phyloP scores from a whole-genome alignment of 1,139 yeast genomes.

The Blastobotrys indianensis region DNA sequence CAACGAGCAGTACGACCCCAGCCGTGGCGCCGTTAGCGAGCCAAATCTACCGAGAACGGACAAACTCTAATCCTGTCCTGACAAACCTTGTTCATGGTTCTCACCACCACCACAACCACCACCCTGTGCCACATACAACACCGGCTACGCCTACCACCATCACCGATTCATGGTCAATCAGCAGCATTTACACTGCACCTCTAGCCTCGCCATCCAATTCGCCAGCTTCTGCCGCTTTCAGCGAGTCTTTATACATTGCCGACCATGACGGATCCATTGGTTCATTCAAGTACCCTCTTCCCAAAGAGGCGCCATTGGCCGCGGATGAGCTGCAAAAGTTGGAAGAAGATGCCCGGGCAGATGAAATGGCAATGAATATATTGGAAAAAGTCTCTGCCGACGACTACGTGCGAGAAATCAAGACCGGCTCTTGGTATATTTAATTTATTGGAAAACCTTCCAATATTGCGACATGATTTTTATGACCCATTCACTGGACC shows the following conservation, averaged over 20 bases:
- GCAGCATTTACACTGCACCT: conserved; percentile 10
- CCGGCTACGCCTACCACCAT: too few relatives aligned
- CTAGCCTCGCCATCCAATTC: conserved; percentile 1
- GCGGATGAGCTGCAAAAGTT: conserved; percentile 5
- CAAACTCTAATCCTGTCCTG: too few relatives aligned
- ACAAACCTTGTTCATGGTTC: neutral
- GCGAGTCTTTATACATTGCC: conserved; percentile 7
- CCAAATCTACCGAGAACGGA: too few relatives aligned
- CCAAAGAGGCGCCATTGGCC: neutral
- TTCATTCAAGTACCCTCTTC: neutral
- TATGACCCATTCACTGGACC: neutral
- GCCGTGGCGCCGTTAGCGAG: too few relatives aligned
- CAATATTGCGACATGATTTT: neutral
- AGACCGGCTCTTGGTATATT: conserved; percentile 25
- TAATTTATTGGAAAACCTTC: conserved; percentile 3
- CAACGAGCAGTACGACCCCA: too few relatives aligned
- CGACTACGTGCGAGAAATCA: conserved; percentile 25
- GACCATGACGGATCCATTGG: conserved; percentile 3
- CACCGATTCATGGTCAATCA: conserved; percentile 4
- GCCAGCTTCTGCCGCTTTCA: neutral
- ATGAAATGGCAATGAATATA: conserved; percentile 34
- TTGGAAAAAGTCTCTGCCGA: conserved; percentile 29
- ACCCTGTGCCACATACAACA: neutral
- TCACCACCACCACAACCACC: conserved; percentile 6
- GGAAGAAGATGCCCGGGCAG: conserved; percentile 28